phyloP scores from a whole-genome alignment of 163 green algal species.

The Scenedesmus sp. region DNA sequence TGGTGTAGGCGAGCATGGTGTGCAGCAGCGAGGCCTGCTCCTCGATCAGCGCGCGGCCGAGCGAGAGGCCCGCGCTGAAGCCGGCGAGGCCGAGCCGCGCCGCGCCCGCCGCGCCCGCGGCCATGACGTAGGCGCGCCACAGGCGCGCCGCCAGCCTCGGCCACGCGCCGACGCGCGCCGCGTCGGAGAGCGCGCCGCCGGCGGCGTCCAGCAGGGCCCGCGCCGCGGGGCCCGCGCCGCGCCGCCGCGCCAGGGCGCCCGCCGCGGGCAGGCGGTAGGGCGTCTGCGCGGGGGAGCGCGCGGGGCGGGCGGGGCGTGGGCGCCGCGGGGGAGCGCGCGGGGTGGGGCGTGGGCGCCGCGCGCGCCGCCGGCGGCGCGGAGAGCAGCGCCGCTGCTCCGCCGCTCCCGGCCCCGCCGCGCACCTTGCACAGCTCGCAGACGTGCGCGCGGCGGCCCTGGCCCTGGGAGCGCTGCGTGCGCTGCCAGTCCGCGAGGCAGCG shows the following conservation, averaged over 20 bases:
- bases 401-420: too few relatives aligned
- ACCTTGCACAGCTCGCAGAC: conserved; percentile 10
- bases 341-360: too few relatives aligned
- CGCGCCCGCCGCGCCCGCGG: not conserved
- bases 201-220: conserved; percentile 1
- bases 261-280: conserved; percentile 22
- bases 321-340: too few relatives aligned
- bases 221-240: not conserved
- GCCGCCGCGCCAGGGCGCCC: not conserved
- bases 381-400: too few relatives aligned
- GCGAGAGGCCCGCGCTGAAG: conserved; percentile 31
- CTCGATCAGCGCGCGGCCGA: conserved; percentile 39
- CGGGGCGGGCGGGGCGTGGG: too few relatives aligned
- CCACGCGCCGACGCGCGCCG: conserved; percentile 3
- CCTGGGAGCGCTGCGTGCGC: conserved; percentile 13
- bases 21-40: conserved; percentile 42
- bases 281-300: too few relatives aligned
- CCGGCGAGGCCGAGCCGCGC: conserved; percentile 20
- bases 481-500: conserved; percentile 43
- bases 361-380: too few relatives aligned
- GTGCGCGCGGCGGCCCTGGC: conserved; percentile 16
- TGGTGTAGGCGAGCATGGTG: conserved; percentile 21
- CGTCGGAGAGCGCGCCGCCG: conserved; percentile 12
- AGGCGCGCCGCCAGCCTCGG: conserved; percentile 19
- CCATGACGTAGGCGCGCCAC: conserved; percentile 40